Conservation (phyloP, 495 filamentous ascomycete species). For the Penicillium ochrochloron region DNA sequence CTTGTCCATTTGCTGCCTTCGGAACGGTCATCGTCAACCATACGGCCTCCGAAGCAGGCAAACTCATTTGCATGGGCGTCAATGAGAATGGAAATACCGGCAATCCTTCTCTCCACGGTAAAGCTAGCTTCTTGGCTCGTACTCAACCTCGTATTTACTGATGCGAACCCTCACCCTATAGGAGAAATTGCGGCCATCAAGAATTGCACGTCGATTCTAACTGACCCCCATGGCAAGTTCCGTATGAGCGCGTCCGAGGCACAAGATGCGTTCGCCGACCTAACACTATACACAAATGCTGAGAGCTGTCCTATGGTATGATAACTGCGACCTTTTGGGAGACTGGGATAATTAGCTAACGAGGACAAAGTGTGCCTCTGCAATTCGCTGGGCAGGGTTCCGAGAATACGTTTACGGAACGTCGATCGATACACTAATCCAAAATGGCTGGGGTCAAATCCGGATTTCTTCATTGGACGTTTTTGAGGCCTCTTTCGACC, state of each 20-base stretch:
- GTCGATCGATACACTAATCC: conserved; percentile 42
- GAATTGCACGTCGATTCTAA: conserved; percentile 55
- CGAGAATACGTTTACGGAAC: conserved; percentile 59
- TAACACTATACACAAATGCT: conserved; percentile 53
- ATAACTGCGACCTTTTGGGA: too few species aligned
- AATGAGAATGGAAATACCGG: conserved; percentile 45
- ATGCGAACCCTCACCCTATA: conserved; percentile 15
- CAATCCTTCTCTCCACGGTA: conserved; percentile 56
- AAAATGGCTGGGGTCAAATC: conserved; percentile 48
- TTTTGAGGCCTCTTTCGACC: conserved; percentile 45
- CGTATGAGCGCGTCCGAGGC: conserved; percentile 44
- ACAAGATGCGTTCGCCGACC: conserved; percentile 45
- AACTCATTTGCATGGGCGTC: conserved; percentile 51
- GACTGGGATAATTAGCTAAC: conserved; percentile 40
- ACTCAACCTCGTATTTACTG: not conserved
- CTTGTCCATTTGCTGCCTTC: conserved; percentile 57
- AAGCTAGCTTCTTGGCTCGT: conserved; percentile 8
- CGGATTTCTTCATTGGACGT: conserved; percentile 37
- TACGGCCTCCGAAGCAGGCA: conserved; percentile 44
- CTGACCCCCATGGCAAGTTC: conserved; percentile 46
- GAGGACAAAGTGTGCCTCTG: conserved; percentile 52
- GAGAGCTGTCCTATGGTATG: too few species aligned
- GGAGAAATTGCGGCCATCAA: conserved; percentile 59
- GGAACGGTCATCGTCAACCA: conserved; percentile 58
- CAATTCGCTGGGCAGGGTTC: conserved; percentile 59